Evolutionary conservation across 2,329 filamentous ascomycete genomes (phyloP), one percentile per base, ranked within the genome.

Genomic region (Aspergillus fischeri): DNA sequence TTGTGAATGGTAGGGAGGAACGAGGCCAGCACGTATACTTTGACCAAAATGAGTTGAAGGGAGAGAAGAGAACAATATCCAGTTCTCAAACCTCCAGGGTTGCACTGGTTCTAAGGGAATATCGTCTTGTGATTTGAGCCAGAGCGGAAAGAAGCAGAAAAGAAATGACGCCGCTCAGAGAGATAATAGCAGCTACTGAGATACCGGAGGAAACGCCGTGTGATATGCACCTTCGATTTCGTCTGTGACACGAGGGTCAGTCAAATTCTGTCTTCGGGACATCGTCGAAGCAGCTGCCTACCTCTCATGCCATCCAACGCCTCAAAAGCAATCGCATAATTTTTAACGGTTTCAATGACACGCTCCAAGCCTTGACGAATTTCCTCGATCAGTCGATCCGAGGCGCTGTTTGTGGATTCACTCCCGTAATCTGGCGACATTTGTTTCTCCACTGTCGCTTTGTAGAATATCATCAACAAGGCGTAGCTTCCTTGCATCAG

Each of bases 401-500:
- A 65, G 0, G 72, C 62, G 49, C 64, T 66, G 6, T 59, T 60
- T 3, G 60, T 54, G 9, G 56, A 49, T 3, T 68, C 66, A 55
- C 56, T 63, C 9, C 62, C 61, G 10, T 61, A 60, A 10, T 68
- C 68, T 1, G 65, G 64, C 1, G 67, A 65, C 6, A 67, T 52
- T 27, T 72, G 67, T 42, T 73, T 74, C 49, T 69, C 66, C n/a
- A 75, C 70, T 11, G 72, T 70, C 9, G 72, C 70, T 56, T 76
- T 77, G 61, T 76, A 76, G 54, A 72, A 77, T 7, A 78, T 67
- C 76, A 78, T 79, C 17, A 79, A 64, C 68, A 78, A 70, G 4
- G 76, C 75, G 57, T 79, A 79, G 58, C 76, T 78, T 44, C 74
- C 73, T 59, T 79, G 77, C 75, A 78, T 78, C 7, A 77, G 68